These are phyloP conservation scores for Papiliotrema flavescens DNA, from an alignment of 1,284 basidiomycete genomes.

Conservation along the genomic window DNA sequence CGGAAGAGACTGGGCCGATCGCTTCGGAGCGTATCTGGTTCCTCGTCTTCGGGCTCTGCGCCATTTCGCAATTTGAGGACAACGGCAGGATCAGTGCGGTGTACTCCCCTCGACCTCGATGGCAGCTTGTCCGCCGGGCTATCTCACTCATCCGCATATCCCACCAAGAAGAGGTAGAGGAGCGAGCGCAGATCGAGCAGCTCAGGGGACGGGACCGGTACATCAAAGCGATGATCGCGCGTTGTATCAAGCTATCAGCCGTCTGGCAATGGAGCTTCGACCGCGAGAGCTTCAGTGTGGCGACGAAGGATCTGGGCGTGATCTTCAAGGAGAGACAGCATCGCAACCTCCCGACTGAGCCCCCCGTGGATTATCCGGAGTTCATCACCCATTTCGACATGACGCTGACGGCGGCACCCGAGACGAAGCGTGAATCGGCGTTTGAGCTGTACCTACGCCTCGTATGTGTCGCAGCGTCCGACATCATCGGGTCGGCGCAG, in stretches of 20 bases:
- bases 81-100: conserved; percentile 53
- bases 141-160: conserved; percentile 62
- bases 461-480: conserved; percentile 48
- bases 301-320: conserved; percentile 62
- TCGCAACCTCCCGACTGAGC: conserved; percentile 70
- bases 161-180: conserved; percentile 56
- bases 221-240: conserved; percentile 64
- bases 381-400: conserved; percentile 68
- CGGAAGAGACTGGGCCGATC: conserved; percentile 48
- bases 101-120: conserved; percentile 58
- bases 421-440: conserved; percentile 61
- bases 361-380: conserved; percentile 64
- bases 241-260: conserved; percentile 68
- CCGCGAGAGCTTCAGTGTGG: conserved; percentile 61
- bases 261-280: conserved; percentile 74
- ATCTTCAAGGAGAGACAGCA: conserved; percentile 80
- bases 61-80: conserved; percentile 72
- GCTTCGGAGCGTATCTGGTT: conserved; percentile 71
- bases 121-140: conserved; percentile 62
- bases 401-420: conserved; percentile 55
- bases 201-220: conserved; percentile 70
- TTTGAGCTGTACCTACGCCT: conserved; percentile 70
- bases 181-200: conserved; percentile 49
- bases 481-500: conserved; percentile 37
- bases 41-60: conserved; percentile 64